phyloP scores from a whole-genome alignment of 257 asterid genomes.

The Nicotiana attenuata region DNA sequence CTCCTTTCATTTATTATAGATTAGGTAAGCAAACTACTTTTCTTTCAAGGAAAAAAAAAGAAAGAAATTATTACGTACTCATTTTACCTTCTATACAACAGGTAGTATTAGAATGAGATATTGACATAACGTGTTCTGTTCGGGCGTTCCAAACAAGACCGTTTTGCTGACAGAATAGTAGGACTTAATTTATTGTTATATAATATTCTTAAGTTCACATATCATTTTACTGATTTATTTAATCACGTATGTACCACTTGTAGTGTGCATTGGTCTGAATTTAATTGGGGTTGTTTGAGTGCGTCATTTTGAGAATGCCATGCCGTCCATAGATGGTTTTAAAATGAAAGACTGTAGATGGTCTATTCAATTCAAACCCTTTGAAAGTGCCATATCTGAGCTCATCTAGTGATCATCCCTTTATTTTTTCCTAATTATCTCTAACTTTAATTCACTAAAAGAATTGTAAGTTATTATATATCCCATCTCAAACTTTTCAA shows the following conservation, averaged over 20 bases:
- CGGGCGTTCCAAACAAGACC: not conserved
- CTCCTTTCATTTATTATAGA: too few relatives aligned
- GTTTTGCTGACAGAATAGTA: not conserved
- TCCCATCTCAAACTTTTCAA: not conserved
- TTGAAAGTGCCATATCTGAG: slow-evolving; percentile 7
- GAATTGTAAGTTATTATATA: not conserved
- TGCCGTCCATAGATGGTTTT: not conserved
- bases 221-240: not conserved
- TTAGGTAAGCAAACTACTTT: too few relatives aligned
- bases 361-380: not conserved
- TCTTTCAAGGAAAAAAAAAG: too few relatives aligned
- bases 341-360: not conserved
- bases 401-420: not conserved
- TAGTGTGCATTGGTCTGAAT: not conserved
- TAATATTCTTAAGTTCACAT: not conserved
- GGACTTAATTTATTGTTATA: not conserved
- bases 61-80: too few relatives aligned
- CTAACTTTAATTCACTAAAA: not conserved
- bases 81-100: not conserved
- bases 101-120: not conserved
- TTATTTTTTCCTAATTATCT: not conserved
- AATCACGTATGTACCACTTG: not conserved
- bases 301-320: not conserved
- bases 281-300: not conserved
- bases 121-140: not conserved